phyloP scores from a whole-genome alignment of 1,284 basidiomycete species.

The Trametes pubescens region DNA sequence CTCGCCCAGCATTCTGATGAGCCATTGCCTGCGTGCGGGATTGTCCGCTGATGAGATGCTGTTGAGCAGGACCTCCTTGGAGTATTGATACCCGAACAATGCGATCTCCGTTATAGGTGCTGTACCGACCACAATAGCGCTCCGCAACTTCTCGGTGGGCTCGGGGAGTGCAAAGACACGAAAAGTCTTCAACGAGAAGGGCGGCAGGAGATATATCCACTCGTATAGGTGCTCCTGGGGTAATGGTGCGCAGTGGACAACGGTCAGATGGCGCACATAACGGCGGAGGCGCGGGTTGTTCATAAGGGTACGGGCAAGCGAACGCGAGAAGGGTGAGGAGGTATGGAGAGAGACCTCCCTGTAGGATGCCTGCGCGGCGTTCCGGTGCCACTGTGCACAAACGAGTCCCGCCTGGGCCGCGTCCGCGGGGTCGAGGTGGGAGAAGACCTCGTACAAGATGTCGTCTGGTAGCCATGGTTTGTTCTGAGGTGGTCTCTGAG shows the following conservation, averaged over 20 bases:
- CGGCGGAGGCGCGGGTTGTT: background rate
- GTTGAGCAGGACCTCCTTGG: background rate
- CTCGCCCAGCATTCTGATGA: background rate
- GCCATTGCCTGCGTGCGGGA: background rate
- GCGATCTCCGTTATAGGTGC: background rate
- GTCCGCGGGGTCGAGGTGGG: conserved; percentile 1
- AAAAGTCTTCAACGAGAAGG: background rate
- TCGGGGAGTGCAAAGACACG: background rate
- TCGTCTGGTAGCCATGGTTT: conserved; percentile 4
- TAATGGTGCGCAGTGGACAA: conserved; percentile 3
- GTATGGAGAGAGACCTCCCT: background rate
- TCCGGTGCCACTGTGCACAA: conserved; percentile 6
- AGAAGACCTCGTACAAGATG: conserved; percentile 1
- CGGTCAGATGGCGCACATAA: background rate
- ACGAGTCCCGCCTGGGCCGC: conserved; percentile 9
- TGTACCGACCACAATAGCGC: background rate
- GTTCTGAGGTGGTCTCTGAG: background rate
- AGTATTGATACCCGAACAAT: background rate
- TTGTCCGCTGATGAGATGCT: no score
- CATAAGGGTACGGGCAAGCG: conserved; percentile 2
- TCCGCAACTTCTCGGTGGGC: background rate
- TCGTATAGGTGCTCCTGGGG: background rate
- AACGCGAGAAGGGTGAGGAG: background rate
- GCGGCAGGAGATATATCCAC: background rate
- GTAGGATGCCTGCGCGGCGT: conserved; percentile 6